Base-by-base conservation (phyloP, 495 filamentous ascomycete genomes). In the Annulohypoxylon maeteangense region DNA sequence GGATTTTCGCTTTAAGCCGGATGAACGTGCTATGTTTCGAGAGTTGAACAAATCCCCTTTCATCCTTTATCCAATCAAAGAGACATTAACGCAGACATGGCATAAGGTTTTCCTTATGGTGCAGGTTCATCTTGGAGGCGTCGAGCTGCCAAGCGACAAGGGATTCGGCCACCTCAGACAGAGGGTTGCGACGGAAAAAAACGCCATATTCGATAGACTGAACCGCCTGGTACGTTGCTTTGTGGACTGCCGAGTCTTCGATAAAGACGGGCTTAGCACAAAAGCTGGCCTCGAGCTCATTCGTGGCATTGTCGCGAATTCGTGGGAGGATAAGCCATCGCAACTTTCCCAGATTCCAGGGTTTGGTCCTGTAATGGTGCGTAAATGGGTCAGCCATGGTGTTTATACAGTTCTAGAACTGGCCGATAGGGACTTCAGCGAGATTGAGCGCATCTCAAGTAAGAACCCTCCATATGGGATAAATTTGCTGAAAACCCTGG, bases 51-150 rank as follows among this genome's bases (percentile, higher is more conserved):
- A 90, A 56, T 86, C 86, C 14, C 83, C 82, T 1, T 87, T 87
- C 34, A 89, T 97, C 36, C 87, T 90, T 47, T 95, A 89, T 74
- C 92, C 92, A 0, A 87, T 98, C 68, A 93, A 92, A 62, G 92
- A 93, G n/a, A 87, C 90, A 40, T 76, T 97, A 50, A 85, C 85
- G 1, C 83, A 88, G 11, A 84, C 88, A 8, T 85, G 87, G 27
- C 95, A 98, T 78, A 99, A 99, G 71, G 85, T 93, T n/a, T 95
- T 90, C 22, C 81, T 99, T 12, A 85, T 98, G 38, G 84, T 97
- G 8, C 96, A 99, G 79, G 85, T 85, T 12, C 88, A 93, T 61
- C 89, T 99, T 8, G 92, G 93, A 10, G 86, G 84, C 36, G 82
- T 94, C 10, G 93, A 97, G 1, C 87, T 90, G 32, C 90, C 92